Conservation (phyloP, 73 alveolate species). For the Blepharisma stoltei region DNA sequence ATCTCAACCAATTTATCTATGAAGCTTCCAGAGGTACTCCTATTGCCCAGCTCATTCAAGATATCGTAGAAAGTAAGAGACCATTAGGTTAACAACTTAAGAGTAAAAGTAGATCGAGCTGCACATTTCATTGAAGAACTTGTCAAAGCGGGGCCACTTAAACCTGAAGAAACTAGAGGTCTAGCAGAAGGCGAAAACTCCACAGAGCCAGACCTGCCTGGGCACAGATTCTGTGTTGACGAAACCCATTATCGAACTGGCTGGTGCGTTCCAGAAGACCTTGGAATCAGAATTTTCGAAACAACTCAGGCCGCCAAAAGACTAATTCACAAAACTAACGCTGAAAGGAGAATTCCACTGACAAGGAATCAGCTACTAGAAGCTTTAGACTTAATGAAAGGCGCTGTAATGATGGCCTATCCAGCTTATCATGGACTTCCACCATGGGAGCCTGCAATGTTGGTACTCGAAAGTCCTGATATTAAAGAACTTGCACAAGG, state of each 20-base stretch:
- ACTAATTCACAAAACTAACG: slow-evolving; percentile 76
- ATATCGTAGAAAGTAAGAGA: slow-evolving; percentile 63
- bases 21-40: slow-evolving; percentile 64
- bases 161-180: slow-evolving; percentile 93
- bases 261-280: slow-evolving; percentile 82
- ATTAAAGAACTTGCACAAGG: slow-evolving; percentile 63
- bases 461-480: slow-evolving; percentile 79
- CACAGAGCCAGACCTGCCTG: slow-evolving; percentile 71
- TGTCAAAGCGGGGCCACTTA: slow-evolving; percentile 77
- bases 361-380: slow-evolving; percentile 60
- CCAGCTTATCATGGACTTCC: slow-evolving; percentile 97
- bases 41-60: slow-evolving; percentile 59
- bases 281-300: slow-evolving; percentile 78
- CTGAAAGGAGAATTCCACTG: slow-evolving; percentile 60
- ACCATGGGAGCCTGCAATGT: slow-evolving; percentile 95
- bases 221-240: slow-evolving; percentile 62
- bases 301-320: slow-evolving; percentile 73
- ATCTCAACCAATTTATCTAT: slow-evolving; percentile 75
- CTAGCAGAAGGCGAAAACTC: slow-evolving; percentile 62
- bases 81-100: slow-evolving; percentile 47
- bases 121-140: slow-evolving; percentile 66
- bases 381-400: slow-evolving; percentile 74
- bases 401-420: slow-evolving; percentile 92
- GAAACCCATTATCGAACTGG: slow-evolving; percentile 78
- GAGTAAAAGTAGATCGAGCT: slow-evolving; percentile 67